Base-by-base conservation (phyloP, 2,329 filamentous ascomycete genomes). In the Coniochaeta sp. region DNA sequence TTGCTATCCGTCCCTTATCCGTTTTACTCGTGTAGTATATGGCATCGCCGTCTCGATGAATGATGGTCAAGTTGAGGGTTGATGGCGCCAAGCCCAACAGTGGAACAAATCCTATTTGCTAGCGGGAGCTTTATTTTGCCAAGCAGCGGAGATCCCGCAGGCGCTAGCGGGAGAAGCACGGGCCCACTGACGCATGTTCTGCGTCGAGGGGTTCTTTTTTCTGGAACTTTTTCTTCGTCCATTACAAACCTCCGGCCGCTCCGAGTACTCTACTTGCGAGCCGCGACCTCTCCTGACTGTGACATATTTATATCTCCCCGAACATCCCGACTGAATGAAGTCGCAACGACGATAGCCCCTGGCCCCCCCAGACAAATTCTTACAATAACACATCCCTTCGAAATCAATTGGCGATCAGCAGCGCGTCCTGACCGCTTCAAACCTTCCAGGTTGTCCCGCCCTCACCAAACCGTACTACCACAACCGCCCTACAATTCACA, bases 401-500 rank as follows among this genome's bases (percentile, higher is more conserved):
- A 13, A 26, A 14, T 4, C 38, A 42, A 42, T 42, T 42, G 38
- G 38, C 38, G 22, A 24, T 42, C 20, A 8, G 14, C 22, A 16
- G 38, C 38, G 9, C 9, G n/a, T 22, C 8, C 14, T 42, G 18
- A 42, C 24, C 14, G 40, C 48, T 24, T 35, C 30, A 9, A 14
- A 33, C 16, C 40, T 24, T 45, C 28, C n/a, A n/a, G n/a, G n/a
- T n/a, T n/a, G n/a, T n/a, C n/a, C 10, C 6, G 51, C 18, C 28
- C 27, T 32, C 10, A 6, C 26, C 52, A 16, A 24, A 22, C 16
- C 33, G 20, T 26, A 40, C 48, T 28, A 38, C 49, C 32, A 22
- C 48, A 52, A 52, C 49, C 33, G 16, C 22, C 18, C 33, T 18
- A 18, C 18, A 30, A 38, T 16, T 12, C 45, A 30, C 28, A 50